Evolutionary conservation across 768 basidiomycete species (phyloP).

Genomic region (Agrocybe praecox): DNA sequence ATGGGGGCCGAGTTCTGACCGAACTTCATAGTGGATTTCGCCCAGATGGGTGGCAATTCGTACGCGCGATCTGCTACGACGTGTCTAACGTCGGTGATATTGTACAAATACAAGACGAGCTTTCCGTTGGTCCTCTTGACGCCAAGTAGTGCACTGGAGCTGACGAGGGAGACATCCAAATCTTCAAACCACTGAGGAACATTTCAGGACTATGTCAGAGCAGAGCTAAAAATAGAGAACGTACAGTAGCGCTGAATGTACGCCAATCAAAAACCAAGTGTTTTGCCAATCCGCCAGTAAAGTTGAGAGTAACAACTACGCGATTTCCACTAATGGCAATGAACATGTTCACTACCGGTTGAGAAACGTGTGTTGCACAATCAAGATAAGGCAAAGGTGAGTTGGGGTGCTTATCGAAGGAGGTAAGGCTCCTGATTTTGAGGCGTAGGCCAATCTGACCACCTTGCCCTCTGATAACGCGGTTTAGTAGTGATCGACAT

Average conservation of each 20-base stretch:
- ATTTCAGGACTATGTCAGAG: conserved; percentile 5
- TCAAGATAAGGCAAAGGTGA: conserved; percentile 43
- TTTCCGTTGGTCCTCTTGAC: conserved; percentile 36
- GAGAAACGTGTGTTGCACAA: conserved; percentile 37
- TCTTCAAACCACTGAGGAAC: conserved; percentile 49
- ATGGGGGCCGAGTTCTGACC: conserved; percentile 47
- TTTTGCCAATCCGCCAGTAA: conserved; percentile 38
- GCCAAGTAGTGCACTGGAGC: conserved; percentile 45
- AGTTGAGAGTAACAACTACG: conserved; percentile 44
- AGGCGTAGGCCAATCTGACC: conserved; percentile 46
- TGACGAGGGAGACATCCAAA: conserved; percentile 47
- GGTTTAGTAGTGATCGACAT: conserved; percentile 5
- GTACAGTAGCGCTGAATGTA: conserved; percentile 47
- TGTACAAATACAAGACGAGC: conserved; percentile 47
- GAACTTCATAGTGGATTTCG: conserved; percentile 45
- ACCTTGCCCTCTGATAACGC: conserved; percentile 33
- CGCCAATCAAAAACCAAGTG: conserved; percentile 55
- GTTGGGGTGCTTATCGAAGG: conserved; percentile 55
- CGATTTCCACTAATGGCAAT: conserved; percentile 46
- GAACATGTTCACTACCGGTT: conserved; percentile 35
- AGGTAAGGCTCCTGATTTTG: conserved; percentile 57
- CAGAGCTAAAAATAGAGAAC: conserved; percentile 5
- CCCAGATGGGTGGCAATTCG: conserved; percentile 59
- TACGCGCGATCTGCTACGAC: conserved; percentile 50
- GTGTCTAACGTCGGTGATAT: conserved; percentile 44